A percentile compares a stretch with the other conserved stretches of the same genome.
Evolutionary conservation across 2,329 filamentous ascomycete species (phyloP).

Genomic region (Venturia oleaginea): DNA sequence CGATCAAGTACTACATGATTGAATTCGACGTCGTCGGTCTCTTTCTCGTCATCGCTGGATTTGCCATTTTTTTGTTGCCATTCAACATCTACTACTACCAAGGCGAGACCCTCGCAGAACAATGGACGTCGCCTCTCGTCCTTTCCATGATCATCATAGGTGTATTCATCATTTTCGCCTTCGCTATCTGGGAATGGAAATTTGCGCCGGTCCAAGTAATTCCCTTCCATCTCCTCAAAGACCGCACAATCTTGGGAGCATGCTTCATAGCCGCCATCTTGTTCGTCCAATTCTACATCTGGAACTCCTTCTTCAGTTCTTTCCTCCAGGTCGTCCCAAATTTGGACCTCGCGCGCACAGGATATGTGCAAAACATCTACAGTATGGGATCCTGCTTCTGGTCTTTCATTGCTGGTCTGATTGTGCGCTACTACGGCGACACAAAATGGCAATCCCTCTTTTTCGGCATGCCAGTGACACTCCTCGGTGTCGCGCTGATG

Average conservation of each 20-base stretch:
- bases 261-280: conserved; percentile 38
- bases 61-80: conserved; percentile 58
- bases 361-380: conserved; percentile 24
- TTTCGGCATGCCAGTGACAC: conserved; percentile 22
- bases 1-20: conserved; percentile 44
- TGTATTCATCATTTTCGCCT: conserved; percentile 26
- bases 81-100: conserved; percentile 42
- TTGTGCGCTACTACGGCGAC: conserved; percentile 18
- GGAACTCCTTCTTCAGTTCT: conserved; percentile 32
- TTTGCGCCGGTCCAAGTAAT: conserved; percentile 32
- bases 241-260: conserved; percentile 43
- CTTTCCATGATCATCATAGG: conserved; percentile 34
- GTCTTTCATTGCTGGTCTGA: conserved; percentile 18
- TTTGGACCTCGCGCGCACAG: conserved; percentile 17
- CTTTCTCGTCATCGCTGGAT: conserved; percentile 50
- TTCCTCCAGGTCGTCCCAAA: conserved; percentile 33
- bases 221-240: conserved; percentile 37
- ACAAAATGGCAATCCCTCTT: conserved; percentile 23
- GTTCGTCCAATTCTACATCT: conserved; percentile 24
- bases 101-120: conserved; percentile 5
- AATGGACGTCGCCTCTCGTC: conserved; percentile 30
- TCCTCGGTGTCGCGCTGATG: conserved; percentile 25
- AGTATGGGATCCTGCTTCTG: conserved; percentile 24
- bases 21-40: conserved; percentile 58
- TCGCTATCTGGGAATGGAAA: conserved; percentile 31